These are phyloP conservation scores for Nothopassalora personata DNA, from an alignment of 2,329 filamentous ascomycete species.

Conservation along the genomic window DNA sequence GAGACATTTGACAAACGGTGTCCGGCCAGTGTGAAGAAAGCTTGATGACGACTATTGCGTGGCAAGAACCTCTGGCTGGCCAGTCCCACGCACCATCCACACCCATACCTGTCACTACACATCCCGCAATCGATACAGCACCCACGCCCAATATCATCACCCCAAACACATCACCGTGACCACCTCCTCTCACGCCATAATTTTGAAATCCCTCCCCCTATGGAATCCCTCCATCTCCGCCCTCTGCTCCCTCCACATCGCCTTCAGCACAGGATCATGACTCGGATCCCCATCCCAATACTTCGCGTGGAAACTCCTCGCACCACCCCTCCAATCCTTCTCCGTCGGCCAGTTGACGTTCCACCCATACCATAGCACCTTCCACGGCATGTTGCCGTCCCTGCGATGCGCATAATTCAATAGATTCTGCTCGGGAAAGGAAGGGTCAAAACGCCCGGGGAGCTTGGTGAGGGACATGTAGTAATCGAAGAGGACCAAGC, in stretches of 20 bases:
- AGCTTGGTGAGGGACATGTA: constrained; percentile 32
- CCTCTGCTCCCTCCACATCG: constrained; percentile 33
- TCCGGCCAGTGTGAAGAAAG: background rate
- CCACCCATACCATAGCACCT: constrained; percentile 35
- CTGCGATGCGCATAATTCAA: constrained; percentile 38
- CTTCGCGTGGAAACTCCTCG: constrained; percentile 37
- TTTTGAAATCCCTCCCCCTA: constrained; percentile 23
- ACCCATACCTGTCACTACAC: background rate
- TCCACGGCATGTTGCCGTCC: constrained; percentile 40
- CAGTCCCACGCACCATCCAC: background rate
- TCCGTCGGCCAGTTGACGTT: constrained; percentile 38
- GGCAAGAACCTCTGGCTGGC: background rate
- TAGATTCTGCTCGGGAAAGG: constrained; percentile 36
- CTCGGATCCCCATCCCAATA: constrained; percentile 36
- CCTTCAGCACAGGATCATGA: constrained; percentile 33
- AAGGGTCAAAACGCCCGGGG: constrained; percentile 32
- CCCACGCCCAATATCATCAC: background rate
- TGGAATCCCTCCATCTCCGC: constrained; percentile 35
- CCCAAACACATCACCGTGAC: background rate
- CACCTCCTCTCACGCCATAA: too few relatives aligned
- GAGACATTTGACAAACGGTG: background rate
- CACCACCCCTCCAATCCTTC: constrained; percentile 34
- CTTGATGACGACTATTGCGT: background rate
- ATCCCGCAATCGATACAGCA: background rate
- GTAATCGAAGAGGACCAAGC: constrained; percentile 32